Conservation (phyloP, 768 basidiomycete species). For the Mycena floridula region DNA sequence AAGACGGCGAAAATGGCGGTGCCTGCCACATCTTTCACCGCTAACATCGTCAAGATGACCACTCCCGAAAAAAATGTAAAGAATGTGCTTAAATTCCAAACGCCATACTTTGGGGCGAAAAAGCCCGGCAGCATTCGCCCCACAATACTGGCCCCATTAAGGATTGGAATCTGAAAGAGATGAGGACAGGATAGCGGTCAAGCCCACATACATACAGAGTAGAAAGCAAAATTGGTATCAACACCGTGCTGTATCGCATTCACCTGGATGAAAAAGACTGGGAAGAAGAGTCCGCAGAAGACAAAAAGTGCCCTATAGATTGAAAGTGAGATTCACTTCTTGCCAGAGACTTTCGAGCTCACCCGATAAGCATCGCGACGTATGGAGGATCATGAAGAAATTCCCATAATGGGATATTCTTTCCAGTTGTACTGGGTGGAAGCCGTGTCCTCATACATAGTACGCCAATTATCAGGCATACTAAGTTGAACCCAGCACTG, state of each 20-base stretch:
- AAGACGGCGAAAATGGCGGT: not conserved
- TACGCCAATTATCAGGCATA: slow-evolving; percentile 23
- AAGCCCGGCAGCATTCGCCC: slow-evolving; percentile 31
- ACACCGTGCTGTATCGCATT: slow-evolving; percentile 23
- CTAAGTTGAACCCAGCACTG: slow-evolving; percentile 24
- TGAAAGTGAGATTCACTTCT: not conserved
- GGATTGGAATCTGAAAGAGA: slow-evolving; percentile 22
- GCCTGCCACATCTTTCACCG: not conserved
- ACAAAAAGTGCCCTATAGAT: slow-evolving; percentile 3
- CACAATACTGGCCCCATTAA: slow-evolving; percentile 27
- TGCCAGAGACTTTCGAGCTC: not conserved
- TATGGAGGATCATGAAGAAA: slow-evolving; percentile 16
- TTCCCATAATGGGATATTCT: not conserved
- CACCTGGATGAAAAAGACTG: slow-evolving; percentile 28
- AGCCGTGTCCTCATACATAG: slow-evolving; percentile 24
- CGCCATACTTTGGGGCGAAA: slow-evolving; percentile 21
- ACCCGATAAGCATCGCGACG: slow-evolving; percentile 12
- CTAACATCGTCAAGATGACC: not conserved
- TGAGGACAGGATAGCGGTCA: not conserved
- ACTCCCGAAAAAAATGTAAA: not conserved
- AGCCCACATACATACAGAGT: slow-evolving; percentile 13
- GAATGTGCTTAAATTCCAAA: slow-evolving; percentile 11
- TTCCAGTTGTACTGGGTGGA: slow-evolving; percentile 11
- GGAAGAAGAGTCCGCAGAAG: slow-evolving; percentile 9
- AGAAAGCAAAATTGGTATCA: slow-evolving; percentile 18